phyloP scores from a whole-genome alignment of 2,329 filamentous ascomycete species.

The Emericellopsis atlantica region DNA sequence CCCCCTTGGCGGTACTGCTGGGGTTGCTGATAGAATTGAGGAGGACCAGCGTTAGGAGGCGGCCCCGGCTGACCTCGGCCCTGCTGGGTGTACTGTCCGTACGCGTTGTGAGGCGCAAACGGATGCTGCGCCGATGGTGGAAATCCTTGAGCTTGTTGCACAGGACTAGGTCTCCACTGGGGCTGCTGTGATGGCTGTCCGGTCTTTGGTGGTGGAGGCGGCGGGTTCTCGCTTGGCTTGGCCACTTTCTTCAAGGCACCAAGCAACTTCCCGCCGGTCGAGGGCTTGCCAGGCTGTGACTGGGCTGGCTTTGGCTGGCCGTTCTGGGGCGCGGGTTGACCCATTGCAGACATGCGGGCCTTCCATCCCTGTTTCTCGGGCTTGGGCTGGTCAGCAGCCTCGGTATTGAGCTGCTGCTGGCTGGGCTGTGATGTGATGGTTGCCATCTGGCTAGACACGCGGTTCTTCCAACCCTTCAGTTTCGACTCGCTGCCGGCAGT shows the following conservation, averaged over 20 bases:
- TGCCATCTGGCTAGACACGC: slow-evolving; percentile 16
- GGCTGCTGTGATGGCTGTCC: slow-evolving; percentile 1
- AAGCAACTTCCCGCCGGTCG: slow-evolving; percentile 12
- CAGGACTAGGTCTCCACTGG: slow-evolving; percentile 1
- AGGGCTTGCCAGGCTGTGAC: slow-evolving; percentile 6
- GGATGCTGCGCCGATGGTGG: not conserved
- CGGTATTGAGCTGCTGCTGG: too few species aligned
- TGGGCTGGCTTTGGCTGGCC: slow-evolving; percentile 2
- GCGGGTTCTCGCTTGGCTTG: slow-evolving; percentile 8
- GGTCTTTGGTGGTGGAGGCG: not conserved
- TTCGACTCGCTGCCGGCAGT: slow-evolving; percentile 11
- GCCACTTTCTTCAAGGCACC: slow-evolving; percentile 18
- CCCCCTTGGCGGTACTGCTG: not conserved
- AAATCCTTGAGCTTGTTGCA: not conserved
- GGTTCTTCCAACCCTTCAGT: slow-evolving; percentile 19
- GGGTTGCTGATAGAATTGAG: not conserved
- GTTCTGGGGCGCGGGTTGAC: not conserved
- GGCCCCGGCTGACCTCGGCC: slow-evolving; percentile 3
- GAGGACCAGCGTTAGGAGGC: slow-evolving; percentile 3
- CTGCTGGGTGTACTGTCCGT: not conserved
- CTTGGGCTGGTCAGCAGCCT: not conserved
- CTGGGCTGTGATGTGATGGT: slow-evolving; percentile 1
- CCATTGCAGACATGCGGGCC: not conserved
- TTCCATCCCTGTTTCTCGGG: not conserved
- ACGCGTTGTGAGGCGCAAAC: not conserved